phyloP scores from a whole-genome alignment of 192 early-diverging fungal species.

The Coemansia sp. region DNA sequence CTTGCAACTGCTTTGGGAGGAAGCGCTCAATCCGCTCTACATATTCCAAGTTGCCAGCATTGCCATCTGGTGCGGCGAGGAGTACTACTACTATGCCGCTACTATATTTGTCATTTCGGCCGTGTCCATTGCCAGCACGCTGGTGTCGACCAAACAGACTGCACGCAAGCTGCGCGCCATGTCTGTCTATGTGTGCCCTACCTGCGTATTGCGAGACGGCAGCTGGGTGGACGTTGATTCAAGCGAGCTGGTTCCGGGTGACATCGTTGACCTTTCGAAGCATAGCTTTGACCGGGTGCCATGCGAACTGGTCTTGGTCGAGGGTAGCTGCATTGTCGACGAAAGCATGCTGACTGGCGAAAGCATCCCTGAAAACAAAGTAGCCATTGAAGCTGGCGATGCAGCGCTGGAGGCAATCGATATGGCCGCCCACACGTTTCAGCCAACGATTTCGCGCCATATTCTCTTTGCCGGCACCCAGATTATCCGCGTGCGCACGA shows the following conservation, averaged over 20 bases:
- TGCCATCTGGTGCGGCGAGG: conserved; percentile 75
- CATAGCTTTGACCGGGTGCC: conserved; percentile 59
- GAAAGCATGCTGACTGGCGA: conserved; percentile 99
- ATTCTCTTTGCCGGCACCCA: conserved; percentile 92
- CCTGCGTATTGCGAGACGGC: conserved; percentile 60
- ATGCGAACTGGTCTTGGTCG: conserved; percentile 85
- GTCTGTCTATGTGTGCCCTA: conserved; percentile 72
- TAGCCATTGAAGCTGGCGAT: conserved; percentile 49
- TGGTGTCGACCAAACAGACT: conserved; percentile 75
- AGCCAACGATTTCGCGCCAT: conserved; percentile 66
- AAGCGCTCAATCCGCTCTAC: conserved; percentile 74
- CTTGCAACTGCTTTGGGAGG: conserved; percentile 60
- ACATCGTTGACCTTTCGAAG: conserved; percentile 74
- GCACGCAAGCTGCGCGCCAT: conserved; percentile 66
- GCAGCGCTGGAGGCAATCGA: conserved; percentile 16
- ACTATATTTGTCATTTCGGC: conserved; percentile 88
- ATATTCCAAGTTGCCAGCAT: conserved; percentile 78
- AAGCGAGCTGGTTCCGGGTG: conserved; percentile 87
- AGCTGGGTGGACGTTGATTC: conserved; percentile 50
- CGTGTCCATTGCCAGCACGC: conserved; percentile 67
- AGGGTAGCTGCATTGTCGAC: conserved; percentile 94
- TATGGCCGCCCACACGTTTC: conserved; percentile 30
- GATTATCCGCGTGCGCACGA: conserved; percentile 68
- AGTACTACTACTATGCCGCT: conserved; percentile 91
- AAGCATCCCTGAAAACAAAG: conserved; percentile 88